These are phyloP conservation scores for Sclerotinia spermophila DNA, from an alignment of 2,329 filamentous ascomycete species.

Conservation along the genomic window DNA sequence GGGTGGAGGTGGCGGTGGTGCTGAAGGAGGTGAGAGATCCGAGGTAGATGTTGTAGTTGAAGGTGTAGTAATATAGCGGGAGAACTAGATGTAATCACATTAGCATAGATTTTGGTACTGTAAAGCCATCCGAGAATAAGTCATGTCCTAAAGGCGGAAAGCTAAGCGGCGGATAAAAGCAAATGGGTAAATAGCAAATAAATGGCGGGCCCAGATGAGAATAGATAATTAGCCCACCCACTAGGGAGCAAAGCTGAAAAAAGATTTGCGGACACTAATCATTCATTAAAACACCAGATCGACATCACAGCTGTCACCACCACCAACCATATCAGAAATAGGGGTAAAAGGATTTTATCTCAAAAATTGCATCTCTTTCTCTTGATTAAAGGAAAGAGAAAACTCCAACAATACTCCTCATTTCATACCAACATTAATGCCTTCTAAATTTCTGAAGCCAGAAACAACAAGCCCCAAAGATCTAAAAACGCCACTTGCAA, in stretches of 20 bases:
- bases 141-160: background rate
- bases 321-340: constrained; percentile 7
- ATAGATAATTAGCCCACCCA: constrained; percentile 10
- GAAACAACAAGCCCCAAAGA: constrained; percentile 19
- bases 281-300: constrained; percentile 15
- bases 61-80: constrained; percentile 37
- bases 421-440: constrained; percentile 17
- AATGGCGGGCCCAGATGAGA: constrained; percentile 13
- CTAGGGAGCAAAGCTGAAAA: constrained; percentile 22
- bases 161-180: constrained; percentile 10
- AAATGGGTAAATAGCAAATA: constrained; percentile 13
- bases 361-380: constrained; percentile 19
- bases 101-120: constrained; percentile 24
- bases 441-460: constrained; percentile 18
- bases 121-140: background rate
- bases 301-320: constrained; percentile 17
- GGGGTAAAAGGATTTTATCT: background rate
- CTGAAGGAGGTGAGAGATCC: constrained; percentile 52
- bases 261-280: constrained; percentile 17
- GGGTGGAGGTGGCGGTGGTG: constrained; percentile 65
- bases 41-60: constrained; percentile 31
- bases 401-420: constrained; percentile 16
- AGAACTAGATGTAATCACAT: constrained; percentile 32
- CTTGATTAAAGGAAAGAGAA: constrained; percentile 9
- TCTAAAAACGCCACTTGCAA: constrained; percentile 21